Percentiles rank a stretch among this genome's conserved stretches.
These are phyloP conservation scores for Yamadazyma siamensis DNA, from an alignment of 1,139 yeast species.

Conservation along the genomic window DNA sequence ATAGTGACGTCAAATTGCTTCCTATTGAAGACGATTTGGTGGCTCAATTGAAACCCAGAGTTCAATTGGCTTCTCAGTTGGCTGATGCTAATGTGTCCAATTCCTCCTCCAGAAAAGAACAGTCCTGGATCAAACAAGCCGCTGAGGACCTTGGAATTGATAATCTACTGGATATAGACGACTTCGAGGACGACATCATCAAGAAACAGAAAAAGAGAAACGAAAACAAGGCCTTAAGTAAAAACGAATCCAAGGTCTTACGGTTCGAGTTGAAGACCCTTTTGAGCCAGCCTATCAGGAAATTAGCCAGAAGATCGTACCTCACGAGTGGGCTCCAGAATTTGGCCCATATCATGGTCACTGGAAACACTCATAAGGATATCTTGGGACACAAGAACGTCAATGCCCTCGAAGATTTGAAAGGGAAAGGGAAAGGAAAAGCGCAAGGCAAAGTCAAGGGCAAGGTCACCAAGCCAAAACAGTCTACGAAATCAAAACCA, in stretches of 20 bases:
- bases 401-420: constrained; percentile 67
- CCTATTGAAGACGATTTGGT: constrained; percentile 78
- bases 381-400: constrained; percentile 69
- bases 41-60: constrained; percentile 66
- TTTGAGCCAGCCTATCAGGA: constrained; percentile 59
- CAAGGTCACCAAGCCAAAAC: constrained; percentile 9
- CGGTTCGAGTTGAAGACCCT: constrained; percentile 56
- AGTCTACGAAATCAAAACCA: too few relatives aligned
- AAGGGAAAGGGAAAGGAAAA: constrained; percentile 17
- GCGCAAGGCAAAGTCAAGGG: constrained; percentile 14
- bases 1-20: constrained; percentile 63
- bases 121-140: constrained; percentile 81
- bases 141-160: constrained; percentile 92
- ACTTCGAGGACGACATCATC: constrained; percentile 62
- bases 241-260: constrained; percentile 46
- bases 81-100: constrained; percentile 68
- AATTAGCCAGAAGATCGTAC: constrained; percentile 69
- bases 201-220: constrained; percentile 62
- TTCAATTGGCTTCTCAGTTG: constrained; percentile 63
- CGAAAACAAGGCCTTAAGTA: constrained; percentile 51
- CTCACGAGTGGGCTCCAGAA: constrained; percentile 82
- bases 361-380: constrained; percentile 65
- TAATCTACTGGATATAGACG: constrained; percentile 55
- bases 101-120: constrained; percentile 64
- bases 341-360: constrained; percentile 77